Percentiles rank a stretch among this genome's conserved stretches.
Evolutionary conservation across 176 grass and related monocot species (phyloP).

Genomic region (Oryza coarctata): DNA sequence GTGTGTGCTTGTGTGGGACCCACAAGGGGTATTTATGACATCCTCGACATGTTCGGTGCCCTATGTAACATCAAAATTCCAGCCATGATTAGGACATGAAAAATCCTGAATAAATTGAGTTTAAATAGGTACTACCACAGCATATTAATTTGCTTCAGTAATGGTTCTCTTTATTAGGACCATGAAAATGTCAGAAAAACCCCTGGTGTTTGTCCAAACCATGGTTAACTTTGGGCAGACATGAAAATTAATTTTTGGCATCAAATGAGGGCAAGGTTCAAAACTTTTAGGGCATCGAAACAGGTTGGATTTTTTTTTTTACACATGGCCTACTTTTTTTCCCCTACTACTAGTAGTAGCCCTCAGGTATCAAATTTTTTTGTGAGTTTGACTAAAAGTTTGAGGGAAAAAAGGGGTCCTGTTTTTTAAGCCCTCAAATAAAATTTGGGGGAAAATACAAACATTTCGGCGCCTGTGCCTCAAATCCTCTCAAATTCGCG

Average conservation of each 20-base stretch:
- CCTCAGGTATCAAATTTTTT: conserved; percentile 41
- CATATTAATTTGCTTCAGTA: conserved; percentile 25
- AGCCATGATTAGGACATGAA: not conserved
- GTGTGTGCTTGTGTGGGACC: conserved; percentile 35
- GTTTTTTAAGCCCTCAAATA: conserved; percentile 35
- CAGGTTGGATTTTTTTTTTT: conserved; percentile 46
- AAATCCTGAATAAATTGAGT: not conserved
- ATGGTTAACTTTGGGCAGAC: conserved; percentile 36
- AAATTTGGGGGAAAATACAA: conserved; percentile 38
- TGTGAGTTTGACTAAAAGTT: conserved; percentile 42
- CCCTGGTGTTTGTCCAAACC: conserved; percentile 33
- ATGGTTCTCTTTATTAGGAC: conserved; percentile 8
- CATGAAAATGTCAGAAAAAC: conserved; percentile 2
- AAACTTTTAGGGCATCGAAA: conserved; percentile 53
- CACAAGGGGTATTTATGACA: conserved; percentile 30
- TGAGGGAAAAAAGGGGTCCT: conserved; percentile 19
- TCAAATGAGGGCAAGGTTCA: conserved; percentile 44
- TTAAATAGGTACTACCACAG: not conserved
- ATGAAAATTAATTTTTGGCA: conserved; percentile 28
- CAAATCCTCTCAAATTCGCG: conserved; percentile 39
- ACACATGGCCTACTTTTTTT: conserved; percentile 60
- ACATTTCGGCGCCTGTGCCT: conserved; percentile 36
- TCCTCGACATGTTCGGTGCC: conserved; percentile 38
- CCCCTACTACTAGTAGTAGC: conserved; percentile 50
- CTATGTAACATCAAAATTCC: conserved; percentile 17